These are phyloP conservation scores for Chenopodium formosanum DNA, from an alignment of 148 eudicot species.

Conservation along the genomic window DNA sequence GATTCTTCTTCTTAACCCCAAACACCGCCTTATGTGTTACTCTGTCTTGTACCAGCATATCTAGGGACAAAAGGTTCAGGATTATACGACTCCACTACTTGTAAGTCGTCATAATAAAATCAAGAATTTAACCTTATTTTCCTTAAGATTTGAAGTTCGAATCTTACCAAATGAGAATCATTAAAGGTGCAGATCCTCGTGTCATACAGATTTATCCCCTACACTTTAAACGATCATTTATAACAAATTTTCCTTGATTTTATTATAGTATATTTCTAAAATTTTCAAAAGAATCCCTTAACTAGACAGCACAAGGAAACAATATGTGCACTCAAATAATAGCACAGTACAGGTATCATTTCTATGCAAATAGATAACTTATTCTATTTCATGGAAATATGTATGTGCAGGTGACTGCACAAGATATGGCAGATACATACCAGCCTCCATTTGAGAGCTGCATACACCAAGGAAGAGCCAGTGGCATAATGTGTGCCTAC, in stretches of 20 bases:
- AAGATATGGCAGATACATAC: conserved; percentile 91
- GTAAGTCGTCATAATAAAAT: no score
- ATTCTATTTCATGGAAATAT: conserved; percentile 1
- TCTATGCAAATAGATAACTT: conserved; percentile 2
- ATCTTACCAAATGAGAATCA: no score
- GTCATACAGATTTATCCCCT: no score
- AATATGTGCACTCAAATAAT: background rate
- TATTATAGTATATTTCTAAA: no score
- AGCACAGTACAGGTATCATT: background rate
- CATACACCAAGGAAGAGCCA: conserved; percentile 68
- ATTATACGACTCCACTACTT: background rate
- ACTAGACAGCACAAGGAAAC: background rate
- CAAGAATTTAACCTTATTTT: no score
- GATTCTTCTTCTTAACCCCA: conserved; percentile 21
- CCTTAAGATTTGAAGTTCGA: no score
- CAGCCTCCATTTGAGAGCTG: conserved; percentile 87
- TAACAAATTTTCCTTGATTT: no score
- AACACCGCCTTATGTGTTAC: conserved; percentile 6
- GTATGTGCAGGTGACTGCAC: conserved; percentile 60
- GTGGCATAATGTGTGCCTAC: conserved; percentile 97
- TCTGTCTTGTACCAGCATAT: conserved; percentile 6
- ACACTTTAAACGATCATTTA: no score
- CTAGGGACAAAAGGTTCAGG: background rate
- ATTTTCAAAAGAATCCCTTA: no score
- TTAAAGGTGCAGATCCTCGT: no score